A percentile compares a stretch with the other conserved stretches of the same genome.
These are phyloP conservation scores for Solanum commersonii DNA, from an alignment of 257 asterid genomes.

Conservation along the genomic window DNA sequence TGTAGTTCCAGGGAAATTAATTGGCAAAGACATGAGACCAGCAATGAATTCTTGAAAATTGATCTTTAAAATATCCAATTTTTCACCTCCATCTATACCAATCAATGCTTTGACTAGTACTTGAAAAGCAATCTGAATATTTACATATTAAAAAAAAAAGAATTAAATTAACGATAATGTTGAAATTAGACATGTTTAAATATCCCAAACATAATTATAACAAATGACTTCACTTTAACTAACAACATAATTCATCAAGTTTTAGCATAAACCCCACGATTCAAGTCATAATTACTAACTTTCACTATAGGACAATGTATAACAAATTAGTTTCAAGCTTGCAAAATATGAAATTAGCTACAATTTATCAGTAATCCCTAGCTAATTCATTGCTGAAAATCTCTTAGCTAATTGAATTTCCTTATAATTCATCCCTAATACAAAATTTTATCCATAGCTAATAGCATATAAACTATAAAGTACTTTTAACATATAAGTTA, in stretches of 20 bases:
- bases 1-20: slow-evolving; percentile 75
- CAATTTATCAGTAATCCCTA: not conserved
- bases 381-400: not conserved
- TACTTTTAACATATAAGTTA: not conserved
- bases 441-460: too few species aligned
- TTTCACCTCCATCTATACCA: slow-evolving; percentile 55
- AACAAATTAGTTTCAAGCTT: not conserved
- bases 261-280: slow-evolving; percentile 26
- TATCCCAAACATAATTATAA: slow-evolving; percentile 33
- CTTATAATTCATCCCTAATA: too few species aligned
- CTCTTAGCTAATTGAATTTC: not conserved
- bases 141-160: not conserved
- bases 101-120: slow-evolving; percentile 77
- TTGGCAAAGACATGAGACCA: slow-evolving; percentile 83
- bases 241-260: slow-evolving; percentile 32
- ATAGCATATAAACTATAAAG: too few species aligned
- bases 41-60: slow-evolving; percentile 87
- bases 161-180: not conserved
- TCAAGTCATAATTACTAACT: slow-evolving; percentile 6
- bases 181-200: slow-evolving; percentile 1
- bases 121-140: slow-evolving; percentile 64
- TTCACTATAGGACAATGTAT: not conserved
- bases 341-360: too few species aligned
- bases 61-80: slow-evolving; percentile 59
- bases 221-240: slow-evolving; percentile 10